A percentile compares a stretch with the other conserved stretches of the same genome.
These are phyloP conservation scores for Cytospora chrysosperma DNA, from an alignment of 2,329 filamentous ascomycete genomes.

Conservation along the genomic window DNA sequence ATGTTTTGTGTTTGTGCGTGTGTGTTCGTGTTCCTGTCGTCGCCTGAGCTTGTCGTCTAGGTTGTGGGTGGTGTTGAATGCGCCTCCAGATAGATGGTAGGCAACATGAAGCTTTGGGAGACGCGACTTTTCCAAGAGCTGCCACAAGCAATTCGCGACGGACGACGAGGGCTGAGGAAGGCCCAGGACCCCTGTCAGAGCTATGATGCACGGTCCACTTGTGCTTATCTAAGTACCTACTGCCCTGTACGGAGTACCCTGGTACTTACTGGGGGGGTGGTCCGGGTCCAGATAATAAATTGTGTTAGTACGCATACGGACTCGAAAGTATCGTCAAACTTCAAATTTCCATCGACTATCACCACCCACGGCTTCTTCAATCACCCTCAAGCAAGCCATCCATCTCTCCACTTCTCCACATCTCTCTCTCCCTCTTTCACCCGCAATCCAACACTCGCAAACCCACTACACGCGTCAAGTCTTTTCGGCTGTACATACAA, in stretches of 20 bases:
- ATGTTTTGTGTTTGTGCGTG: background rate
- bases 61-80: background rate
- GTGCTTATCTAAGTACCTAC: background rate
- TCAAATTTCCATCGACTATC: too few relatives aligned
- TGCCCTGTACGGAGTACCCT: too few relatives aligned
- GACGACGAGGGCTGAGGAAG: background rate
- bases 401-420: too few relatives aligned
- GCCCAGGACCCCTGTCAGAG: background rate
- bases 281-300: background rate
- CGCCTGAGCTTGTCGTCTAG: background rate
- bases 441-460: background rate
- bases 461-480: background rate
- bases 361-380: too few relatives aligned
- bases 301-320: too few relatives aligned
- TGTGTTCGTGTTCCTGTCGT: background rate
- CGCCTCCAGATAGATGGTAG: background rate
- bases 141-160: conserved; percentile 11
- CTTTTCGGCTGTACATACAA: background rate
- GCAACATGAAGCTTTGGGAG: background rate
- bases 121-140: conserved; percentile 19
- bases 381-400: background rate
- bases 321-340: too few relatives aligned
- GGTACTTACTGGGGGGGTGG: background rate
- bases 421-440: background rate
- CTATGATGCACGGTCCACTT: conserved; percentile 3